Conservation (phyloP, 176 grass and related monocot species). For the Aegilops umbellulata region DNA sequence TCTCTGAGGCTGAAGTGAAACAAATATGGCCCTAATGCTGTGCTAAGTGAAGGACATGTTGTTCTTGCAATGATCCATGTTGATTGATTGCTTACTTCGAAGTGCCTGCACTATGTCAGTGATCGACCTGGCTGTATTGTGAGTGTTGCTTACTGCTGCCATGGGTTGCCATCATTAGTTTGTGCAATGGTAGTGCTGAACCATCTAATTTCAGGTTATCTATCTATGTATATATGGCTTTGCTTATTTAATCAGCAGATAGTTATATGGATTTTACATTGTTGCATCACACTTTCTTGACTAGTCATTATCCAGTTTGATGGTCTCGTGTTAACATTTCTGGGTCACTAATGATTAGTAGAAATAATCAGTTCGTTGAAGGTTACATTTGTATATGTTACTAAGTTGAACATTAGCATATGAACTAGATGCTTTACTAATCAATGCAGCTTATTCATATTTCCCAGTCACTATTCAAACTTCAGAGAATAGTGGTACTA, state of each 20-base stretch:
- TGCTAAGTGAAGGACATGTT: background rate
- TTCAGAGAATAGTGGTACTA: background rate
- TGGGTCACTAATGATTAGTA: background rate
- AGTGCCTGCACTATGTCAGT: background rate
- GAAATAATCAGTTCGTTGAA: background rate
- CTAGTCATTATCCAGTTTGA: background rate
- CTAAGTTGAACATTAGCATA: background rate
- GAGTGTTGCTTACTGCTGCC: background rate
- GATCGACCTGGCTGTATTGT: background rate
- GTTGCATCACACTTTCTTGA: background rate
- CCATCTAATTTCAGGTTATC: background rate
- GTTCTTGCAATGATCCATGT: constrained; percentile 17
- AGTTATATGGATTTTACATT: background rate
- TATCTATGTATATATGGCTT: background rate
- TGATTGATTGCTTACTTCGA: constrained; percentile 17
- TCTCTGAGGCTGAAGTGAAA: background rate
- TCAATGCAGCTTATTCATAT: background rate
- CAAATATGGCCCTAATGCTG: background rate
- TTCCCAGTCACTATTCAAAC: background rate
- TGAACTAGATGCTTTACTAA: background rate
- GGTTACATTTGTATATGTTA: background rate
- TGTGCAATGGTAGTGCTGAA: background rate
- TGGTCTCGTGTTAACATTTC: background rate
- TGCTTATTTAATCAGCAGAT: background rate
- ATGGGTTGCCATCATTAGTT: constrained; percentile 13